These are phyloP conservation scores for Calonectria leucothoes DNA, from an alignment of 2,329 filamentous ascomycete species.

Conservation along the genomic window DNA sequence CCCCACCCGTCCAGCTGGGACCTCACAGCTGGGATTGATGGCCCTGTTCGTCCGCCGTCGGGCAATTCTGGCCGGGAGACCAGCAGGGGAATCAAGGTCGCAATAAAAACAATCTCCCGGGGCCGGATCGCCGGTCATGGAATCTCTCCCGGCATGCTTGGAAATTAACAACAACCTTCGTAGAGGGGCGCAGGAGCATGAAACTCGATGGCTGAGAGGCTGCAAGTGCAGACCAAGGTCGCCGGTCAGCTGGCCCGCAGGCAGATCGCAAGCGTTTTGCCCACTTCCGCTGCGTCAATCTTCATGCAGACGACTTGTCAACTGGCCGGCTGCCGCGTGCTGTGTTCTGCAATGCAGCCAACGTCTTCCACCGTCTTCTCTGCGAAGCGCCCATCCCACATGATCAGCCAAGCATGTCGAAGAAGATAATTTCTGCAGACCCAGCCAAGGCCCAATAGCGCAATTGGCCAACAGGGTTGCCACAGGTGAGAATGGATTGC, in stretches of 20 bases:
- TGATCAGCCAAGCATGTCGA: conserved; percentile 7
- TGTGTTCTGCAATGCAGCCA: neutral
- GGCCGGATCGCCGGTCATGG: conserved; percentile 36
- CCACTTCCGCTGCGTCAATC: conserved; percentile 3
- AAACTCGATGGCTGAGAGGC: conserved; percentile 34
- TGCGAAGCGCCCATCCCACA: neutral
- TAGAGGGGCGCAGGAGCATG: conserved; percentile 30
- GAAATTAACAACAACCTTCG: conserved; percentile 38
- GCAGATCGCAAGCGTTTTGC: conserved; percentile 14
- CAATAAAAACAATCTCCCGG: conserved; percentile 40
- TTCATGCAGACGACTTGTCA: conserved; percentile 18
- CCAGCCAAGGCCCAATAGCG: conserved; percentile 33
- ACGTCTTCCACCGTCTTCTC: neutral
- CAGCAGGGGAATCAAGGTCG: conserved; percentile 25
- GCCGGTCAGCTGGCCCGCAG: neutral
- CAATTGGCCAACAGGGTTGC: conserved; percentile 36
- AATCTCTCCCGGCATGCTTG: conserved; percentile 33
- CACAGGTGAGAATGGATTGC: conserved; percentile 29
- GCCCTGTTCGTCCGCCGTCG: conserved; percentile 37
- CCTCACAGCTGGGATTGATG: conserved; percentile 33
- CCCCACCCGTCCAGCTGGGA: conserved; percentile 38
- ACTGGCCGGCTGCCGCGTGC: neutral
- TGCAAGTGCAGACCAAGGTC: conserved; percentile 20
- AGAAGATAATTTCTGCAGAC: conserved; percentile 35
- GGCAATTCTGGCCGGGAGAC: conserved; percentile 34